Base-by-base conservation (phyloP, 805 yeast genomes). In the Saccharomycopsis selenospora region DNA sequence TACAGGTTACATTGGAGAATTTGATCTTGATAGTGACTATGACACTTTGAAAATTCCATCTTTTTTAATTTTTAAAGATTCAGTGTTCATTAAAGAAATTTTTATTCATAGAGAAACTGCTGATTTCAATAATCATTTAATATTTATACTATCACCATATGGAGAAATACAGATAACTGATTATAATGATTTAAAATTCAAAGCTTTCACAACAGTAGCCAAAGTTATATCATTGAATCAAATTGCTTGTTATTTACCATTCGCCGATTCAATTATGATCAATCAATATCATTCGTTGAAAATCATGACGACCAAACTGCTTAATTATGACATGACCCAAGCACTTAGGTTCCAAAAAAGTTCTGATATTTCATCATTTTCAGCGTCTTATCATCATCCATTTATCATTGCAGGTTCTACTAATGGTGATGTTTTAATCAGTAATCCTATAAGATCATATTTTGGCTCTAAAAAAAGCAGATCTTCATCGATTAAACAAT, bases 1-100 rank as follows among this genome's bases (percentile, higher is more conserved):
- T 2, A 73, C 76, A 46, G 93, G 93, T 0, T 66, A 66, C 26
- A 62, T 84, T 7, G 80, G 79, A 0, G 88, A 82, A 57, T 80
- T 71, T 50, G 65, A 70, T 8, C 55, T 79, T 2, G 62, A 62
- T 5, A 50, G 55, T 0, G 48, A 45, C 2, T 45, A 27, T 42
- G 1, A 18, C 3, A 3, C 5, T 4, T 33, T 22, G 6, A 33
- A 29, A 10, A 23, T 47, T 0, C 79, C 78, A 0, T 65, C 71
- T 1, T 70, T 53, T 49, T 59, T 67, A 23, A 57, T 59, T 24
- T 71, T 69, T 20, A 48, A 72, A 3, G 73, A 69, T 46, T 61
- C 64, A 3, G 65, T 70, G 0, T 65, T 65, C 46, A 62, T 75
- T 4, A 24, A 27, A 4, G 38, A 24, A 4, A 54, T 65, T 7